Base-by-base conservation (phyloP, 2,329 filamentous ascomycete species). In the Nemania serpens region DNA sequence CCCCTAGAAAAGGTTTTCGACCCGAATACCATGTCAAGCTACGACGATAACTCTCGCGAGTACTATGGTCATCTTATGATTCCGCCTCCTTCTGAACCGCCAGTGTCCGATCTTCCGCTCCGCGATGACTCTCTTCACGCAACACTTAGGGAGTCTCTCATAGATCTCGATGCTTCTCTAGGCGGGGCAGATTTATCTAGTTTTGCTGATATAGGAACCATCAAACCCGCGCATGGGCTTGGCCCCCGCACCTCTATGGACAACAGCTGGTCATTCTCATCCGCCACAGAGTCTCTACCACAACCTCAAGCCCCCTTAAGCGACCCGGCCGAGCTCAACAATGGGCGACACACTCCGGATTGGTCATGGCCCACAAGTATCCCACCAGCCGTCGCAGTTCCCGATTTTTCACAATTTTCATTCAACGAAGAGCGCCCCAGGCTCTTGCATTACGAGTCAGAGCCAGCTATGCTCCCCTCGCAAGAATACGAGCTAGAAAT, bases 1-100 rank as follows among this genome's bases (percentile, higher is more conserved):
- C 86, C 86, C 0, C 73, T 89, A 3, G 86, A 88, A 65, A 88
- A 87, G 63, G 77, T 89, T 0, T 89, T 89, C 68, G 86, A 89
- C 60, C 85, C 85, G 5, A 86, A 88, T 69, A 88, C 86, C 0
- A 82, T 86, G 36, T 84, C 85, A 1, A 86, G 81, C 62, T 89
- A 89, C 63, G 81, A 86, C 22, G 86, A 88, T 61, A 88, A 88
- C 63, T 86, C 84, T 17, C 78, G 83, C 33, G 78, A 78, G 42
- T 87, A 88, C 67, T 89, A 89, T 66, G 83, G 84, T 17, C 77
- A 75, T 36, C 74, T 74, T 0, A 76, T 80, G 25, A 76, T 77
- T 2, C 76, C 76, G 3, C 73, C 69, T 25, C 62, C 70, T 12
- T 68, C 71, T 15, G 64, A 68, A 20, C 61, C 67, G 7, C 55